Conservation (phyloP, 2,329 filamentous ascomycete genomes). For the Nannizziopsis arthrosporioides region DNA sequence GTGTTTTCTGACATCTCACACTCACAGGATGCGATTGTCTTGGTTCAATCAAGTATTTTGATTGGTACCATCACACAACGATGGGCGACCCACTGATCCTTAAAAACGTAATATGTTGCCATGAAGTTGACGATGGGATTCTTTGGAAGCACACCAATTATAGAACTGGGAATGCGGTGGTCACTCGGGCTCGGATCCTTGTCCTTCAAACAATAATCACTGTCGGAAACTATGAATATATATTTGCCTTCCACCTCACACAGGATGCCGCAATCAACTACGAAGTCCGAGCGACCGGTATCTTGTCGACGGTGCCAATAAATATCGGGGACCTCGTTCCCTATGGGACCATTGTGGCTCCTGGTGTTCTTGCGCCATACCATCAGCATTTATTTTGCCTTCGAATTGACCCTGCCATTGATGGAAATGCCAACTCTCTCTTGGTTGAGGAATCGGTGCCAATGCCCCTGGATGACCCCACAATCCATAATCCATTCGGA, state of each 20-base stretch:
- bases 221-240: constrained; percentile 36
- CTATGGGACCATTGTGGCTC: constrained; percentile 55
- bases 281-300: constrained; percentile 40
- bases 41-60: constrained; percentile 56
- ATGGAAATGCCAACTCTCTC: constrained; percentile 44
- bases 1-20: background rate
- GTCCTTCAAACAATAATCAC: constrained; percentile 45
- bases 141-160: constrained; percentile 60
- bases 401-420: constrained; percentile 50
- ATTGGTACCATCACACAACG: constrained; percentile 42
- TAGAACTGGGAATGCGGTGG: constrained; percentile 49
- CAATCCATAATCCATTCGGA: constrained; percentile 41
- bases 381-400: constrained; percentile 67
- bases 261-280: constrained; percentile 40
- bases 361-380: constrained; percentile 54
- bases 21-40: constrained; percentile 25
- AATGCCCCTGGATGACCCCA: constrained; percentile 42
- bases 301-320: constrained; percentile 55
- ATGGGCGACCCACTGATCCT: constrained; percentile 45
- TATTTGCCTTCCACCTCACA: constrained; percentile 35
- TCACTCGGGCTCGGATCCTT: constrained; percentile 49
- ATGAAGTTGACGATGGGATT: constrained; percentile 56
- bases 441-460: constrained; percentile 47
- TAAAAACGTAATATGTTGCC: constrained; percentile 53
- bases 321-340: constrained; percentile 52